Evolutionary conservation across 2,329 filamentous ascomycete genomes (phyloP), one percentile per base, ranked within the genome.

Genomic region (Colletotrichum tropicale): DNA sequence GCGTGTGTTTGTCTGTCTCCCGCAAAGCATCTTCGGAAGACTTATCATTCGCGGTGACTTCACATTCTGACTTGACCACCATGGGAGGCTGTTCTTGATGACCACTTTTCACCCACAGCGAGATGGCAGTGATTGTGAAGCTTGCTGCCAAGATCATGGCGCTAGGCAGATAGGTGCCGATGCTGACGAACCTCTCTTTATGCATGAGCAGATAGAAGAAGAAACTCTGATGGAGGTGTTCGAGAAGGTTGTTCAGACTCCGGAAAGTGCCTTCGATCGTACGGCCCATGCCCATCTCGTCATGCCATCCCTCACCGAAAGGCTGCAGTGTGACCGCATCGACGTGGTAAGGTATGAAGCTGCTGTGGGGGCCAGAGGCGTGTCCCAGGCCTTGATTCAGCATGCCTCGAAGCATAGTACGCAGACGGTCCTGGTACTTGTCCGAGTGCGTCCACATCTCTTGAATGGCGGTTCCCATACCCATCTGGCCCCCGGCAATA

Each of bases 131-230:
- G 82, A 99, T 96, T 34, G 95, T 98, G 82, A 98, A 98, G 83
- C 96, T 98, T 58, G 93, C 94, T 3, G 97, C 97, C 73, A 99
- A 90, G 66, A 98, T 86, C 97, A 99, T 99, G n/a, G 97, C 97
- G 80, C 95, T 98, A 0, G 97, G 97, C 5, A 99, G 89, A 82
- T 99, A 99, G 2, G 96, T 99, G 18, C 97, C 97, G 78, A 99
- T 99, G 85, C 96, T 98, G 79, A 98, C 97, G 82, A 99, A 99
- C 13, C 96, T 93, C 80, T 97, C 95, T 34, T 93, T 91, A 79
- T 98, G 94, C 92, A 98, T 96, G 60, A 99, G 89, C 67, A 99
- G 88, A 84, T 99, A 99, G 86, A 99, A 98, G 90, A 99, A 99
- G 88, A 99, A 99, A 84, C 96, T 98, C 86, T 99, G 97, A 83